These are phyloP conservation scores for Kappamyces sp. DNA, from an alignment of 192 early-diverging fungal genomes.

Conservation along the genomic window DNA sequence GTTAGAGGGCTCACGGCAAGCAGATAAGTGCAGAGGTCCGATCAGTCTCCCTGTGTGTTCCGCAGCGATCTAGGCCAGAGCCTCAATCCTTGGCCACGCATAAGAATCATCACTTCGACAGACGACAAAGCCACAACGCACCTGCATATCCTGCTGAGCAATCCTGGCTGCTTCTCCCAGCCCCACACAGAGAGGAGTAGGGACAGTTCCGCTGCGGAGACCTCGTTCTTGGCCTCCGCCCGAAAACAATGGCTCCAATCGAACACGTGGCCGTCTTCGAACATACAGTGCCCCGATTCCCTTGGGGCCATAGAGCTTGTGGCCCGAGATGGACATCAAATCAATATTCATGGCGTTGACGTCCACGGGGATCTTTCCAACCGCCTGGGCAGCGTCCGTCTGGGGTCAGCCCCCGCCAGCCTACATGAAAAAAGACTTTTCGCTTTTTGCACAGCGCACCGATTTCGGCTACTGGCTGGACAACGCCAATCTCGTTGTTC, in stretches of 20 bases:
- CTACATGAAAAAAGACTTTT: conserved; percentile 85
- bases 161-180: conserved; percentile 83
- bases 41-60: conserved; percentile 20
- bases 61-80: background rate
- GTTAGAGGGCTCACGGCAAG: conserved; percentile 57
- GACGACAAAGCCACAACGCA: conserved; percentile 27
- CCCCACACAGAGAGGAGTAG: conserved; percentile 83
- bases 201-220: conserved; percentile 88
- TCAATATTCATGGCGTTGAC: conserved; percentile 91
- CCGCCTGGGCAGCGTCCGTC: conserved; percentile 93
- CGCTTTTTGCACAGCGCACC: conserved; percentile 71
- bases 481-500: conserved; percentile 98
- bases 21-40: conserved; percentile 29
- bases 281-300: conserved; percentile 92
- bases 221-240: conserved; percentile 97
- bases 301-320: conserved; percentile 98
- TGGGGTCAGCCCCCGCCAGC: conserved; percentile 14
- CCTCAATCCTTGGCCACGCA: conserved; percentile 15
- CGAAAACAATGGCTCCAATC: conserved; percentile 81
- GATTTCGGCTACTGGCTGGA: conserved; percentile 88
- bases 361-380: conserved; percentile 91
- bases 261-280: conserved; percentile 85
- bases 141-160: conserved; percentile 71
- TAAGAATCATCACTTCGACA: conserved; percentile 17
- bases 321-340: conserved; percentile 91